Base-by-base conservation (phyloP, 768 basidiomycete species). In the Cystobasidium tubakii region DNA sequence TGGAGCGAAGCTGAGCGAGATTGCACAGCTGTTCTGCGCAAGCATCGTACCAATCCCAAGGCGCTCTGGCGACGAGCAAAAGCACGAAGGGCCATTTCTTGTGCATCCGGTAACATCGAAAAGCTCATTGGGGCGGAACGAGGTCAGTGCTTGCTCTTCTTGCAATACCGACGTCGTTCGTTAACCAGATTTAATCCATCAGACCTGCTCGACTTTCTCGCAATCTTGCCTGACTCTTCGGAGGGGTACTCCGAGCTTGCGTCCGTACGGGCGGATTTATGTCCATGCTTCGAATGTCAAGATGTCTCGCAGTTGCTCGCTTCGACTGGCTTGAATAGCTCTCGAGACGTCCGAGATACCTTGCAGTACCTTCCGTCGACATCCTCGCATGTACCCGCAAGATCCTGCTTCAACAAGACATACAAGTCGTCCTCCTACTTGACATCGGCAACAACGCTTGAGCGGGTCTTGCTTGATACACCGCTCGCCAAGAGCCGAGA, bases 31-130 rank as follows among this genome's bases (percentile, higher is more conserved):
- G 72, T 73, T 17, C 31, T 73, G 43, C 42, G 64, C 31, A 63
- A 66, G 44, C 72, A 73, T 44, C 42, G 72, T 17, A 50, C 64
- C 19, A 73, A 70, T 65, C 43, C 72, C 3, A 73, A 73, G 53
- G 72, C 72, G 13, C 72, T 73, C 7, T 73, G 72, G 72, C 31
- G 72, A 23, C 6, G 72, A 10, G 72, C 72, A 46, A 73, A 66
- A 50, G 72, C 72, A 13, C 3, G 72, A 29, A 34, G 60, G 23
- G 72, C 60, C 12, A 64, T 46, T 23, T 64, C 62, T 34, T 43
- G 44, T n/a, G 23, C 63, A 36, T 36, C 69, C 3, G 72, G 72
- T 4, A 46, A 73, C 29, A 42, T 73, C 29, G 72, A 73, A n/a
- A 73, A 73, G 72, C 64, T 73, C 31, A 63, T 64, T 23, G 72